Percentiles rank a stretch among this genome's conserved stretches.
These are phyloP conservation scores for Dendrobium huoshanense DNA, from an alignment of 106 monocot species.

Conservation along the genomic window DNA sequence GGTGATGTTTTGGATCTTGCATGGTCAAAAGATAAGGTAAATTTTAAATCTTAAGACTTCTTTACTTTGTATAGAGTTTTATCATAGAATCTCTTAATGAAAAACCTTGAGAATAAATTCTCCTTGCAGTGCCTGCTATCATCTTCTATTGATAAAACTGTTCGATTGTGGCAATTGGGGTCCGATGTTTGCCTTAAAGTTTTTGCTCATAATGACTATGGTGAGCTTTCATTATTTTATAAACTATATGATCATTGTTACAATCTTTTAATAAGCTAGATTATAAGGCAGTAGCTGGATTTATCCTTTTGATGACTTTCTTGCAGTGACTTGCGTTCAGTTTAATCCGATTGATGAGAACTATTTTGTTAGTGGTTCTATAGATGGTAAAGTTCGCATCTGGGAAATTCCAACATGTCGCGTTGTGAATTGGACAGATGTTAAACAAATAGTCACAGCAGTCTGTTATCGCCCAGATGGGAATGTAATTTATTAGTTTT, in stretches of 20 bases:
- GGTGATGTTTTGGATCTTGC: constrained; percentile 71
- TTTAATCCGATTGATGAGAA: constrained; percentile 58
- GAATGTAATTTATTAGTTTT: constrained; percentile 31
- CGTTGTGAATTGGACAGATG: constrained; percentile 67
- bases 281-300: not conserved
- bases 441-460: constrained; percentile 59
- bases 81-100: not conserved
- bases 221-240: constrained; percentile 11
- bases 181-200: constrained; percentile 20
- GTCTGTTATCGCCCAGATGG: constrained; percentile 58
- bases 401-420: constrained; percentile 45
- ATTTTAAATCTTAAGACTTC: not conserved
- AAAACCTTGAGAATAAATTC: not conserved
- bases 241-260: not conserved
- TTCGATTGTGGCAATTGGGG: constrained; percentile 41
- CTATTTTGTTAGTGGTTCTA: constrained; percentile 71
- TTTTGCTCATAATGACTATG: constrained; percentile 39
- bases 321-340: constrained; percentile 76
- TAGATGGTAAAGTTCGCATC: constrained; percentile 83
- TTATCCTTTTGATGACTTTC: constrained; percentile 7
- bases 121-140: constrained; percentile 23
- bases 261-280: not conserved
- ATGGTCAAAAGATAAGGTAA: constrained; percentile 68
- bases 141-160: constrained; percentile 51
- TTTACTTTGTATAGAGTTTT: not conserved